Evolutionary conservation across 2,329 filamentous ascomycete genomes (phyloP).

Genomic region (Apiospora rasikravindrae): DNA sequence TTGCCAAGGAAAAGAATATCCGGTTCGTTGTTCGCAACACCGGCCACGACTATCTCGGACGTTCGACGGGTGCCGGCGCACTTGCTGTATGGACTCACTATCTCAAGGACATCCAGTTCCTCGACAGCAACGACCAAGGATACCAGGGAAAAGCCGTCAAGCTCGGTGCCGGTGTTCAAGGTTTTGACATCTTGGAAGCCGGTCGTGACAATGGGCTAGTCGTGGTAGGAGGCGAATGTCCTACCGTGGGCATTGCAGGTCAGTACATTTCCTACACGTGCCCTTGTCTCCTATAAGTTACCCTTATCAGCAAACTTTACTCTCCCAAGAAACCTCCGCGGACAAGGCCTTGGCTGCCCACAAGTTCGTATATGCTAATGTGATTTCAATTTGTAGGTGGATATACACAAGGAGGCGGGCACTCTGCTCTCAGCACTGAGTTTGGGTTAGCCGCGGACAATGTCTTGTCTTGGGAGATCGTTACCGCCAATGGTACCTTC

Average conservation of each 20-base stretch:
- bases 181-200: conserved; percentile 46
- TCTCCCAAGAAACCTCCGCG: background rate
- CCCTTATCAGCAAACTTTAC: background rate
- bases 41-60: conserved; percentile 56
- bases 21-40: conserved; percentile 55
- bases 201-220: conserved; percentile 45
- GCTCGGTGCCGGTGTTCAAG: conserved; percentile 55
- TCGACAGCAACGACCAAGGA: conserved; percentile 33
- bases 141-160: conserved; percentile 55
- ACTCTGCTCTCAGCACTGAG: conserved; percentile 56
- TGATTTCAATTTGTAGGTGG: conserved; percentile 47
- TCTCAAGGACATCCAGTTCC: conserved; percentile 45
- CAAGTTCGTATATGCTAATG: background rate
- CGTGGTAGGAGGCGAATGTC: conserved; percentile 54
- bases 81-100: conserved; percentile 54
- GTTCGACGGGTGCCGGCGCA: conserved; percentile 56
- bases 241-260: conserved; percentile 57
- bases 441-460: conserved; percentile 67
- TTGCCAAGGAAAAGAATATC: conserved; percentile 45
- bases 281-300: background rate
- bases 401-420: conserved; percentile 65
- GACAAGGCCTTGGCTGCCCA: background rate
- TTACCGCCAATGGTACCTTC: conserved; percentile 39
- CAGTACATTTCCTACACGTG: background rate
- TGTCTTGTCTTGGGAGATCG: conserved; percentile 52